These are phyloP conservation scores for Lizonia empirigonia DNA, from an alignment of 2,329 filamentous ascomycete species.

Conservation along the genomic window DNA sequence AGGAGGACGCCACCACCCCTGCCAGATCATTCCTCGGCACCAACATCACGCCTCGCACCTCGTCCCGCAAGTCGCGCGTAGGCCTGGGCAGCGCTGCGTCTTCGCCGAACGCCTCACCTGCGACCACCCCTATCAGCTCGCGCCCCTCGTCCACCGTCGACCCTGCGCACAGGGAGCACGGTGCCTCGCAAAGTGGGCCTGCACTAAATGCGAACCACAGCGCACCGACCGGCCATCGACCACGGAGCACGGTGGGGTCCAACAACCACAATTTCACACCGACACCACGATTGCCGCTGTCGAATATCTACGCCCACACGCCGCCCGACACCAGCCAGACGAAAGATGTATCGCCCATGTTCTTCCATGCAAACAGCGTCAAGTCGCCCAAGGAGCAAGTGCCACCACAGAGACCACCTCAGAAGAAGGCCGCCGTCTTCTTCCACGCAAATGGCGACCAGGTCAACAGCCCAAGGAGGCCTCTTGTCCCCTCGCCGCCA, in stretches of 20 bases:
- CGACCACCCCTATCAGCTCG: constrained; percentile 43
- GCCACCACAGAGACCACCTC: constrained; percentile 31
- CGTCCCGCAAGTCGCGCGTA: constrained; percentile 69
- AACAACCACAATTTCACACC: constrained; percentile 27
- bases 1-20: constrained; percentile 62
- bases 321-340: constrained; percentile 34
- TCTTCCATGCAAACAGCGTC: constrained; percentile 90
- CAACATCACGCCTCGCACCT: constrained; percentile 81
- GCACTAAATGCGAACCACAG: constrained; percentile 28
- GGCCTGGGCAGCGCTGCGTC: constrained; percentile 68
- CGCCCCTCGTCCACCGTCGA: constrained; percentile 44
- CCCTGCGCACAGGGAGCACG: constrained; percentile 35
- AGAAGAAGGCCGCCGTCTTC: constrained; percentile 56
- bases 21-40: constrained; percentile 63
- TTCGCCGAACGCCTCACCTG: constrained; percentile 69
- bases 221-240: constrained; percentile 33
- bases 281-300: constrained; percentile 32
- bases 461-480: constrained; percentile 38
- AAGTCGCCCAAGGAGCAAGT: constrained; percentile 42
- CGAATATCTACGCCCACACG: constrained; percentile 31
- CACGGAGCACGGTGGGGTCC: constrained; percentile 48
- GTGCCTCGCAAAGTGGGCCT: constrained; percentile 33
- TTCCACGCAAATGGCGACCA: constrained; percentile 59
- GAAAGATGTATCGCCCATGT: constrained; percentile 63
- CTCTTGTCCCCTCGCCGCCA: constrained; percentile 43